A percentile compares a stretch with the other conserved stretches of the same genome.
Evolutionary conservation across 2,329 filamentous ascomycete genomes (phyloP).

Genomic region (Bipolaris victoriae): DNA sequence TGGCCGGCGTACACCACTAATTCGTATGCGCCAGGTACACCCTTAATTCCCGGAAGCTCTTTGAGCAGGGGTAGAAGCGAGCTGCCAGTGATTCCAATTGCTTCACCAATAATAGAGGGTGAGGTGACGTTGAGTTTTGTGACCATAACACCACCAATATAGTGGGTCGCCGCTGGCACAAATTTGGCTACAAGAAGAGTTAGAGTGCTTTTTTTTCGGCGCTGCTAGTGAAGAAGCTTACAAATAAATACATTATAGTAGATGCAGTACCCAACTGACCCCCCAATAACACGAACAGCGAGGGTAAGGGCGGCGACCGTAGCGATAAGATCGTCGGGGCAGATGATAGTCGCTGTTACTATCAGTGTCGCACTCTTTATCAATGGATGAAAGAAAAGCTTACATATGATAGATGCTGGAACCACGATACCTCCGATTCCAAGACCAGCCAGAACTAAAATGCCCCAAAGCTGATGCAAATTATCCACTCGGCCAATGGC

Average conservation of each 20-base stretch:
- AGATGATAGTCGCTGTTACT: conserved; percentile 65
- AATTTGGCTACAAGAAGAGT: conserved; percentile 23
- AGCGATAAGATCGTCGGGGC: conserved; percentile 71
- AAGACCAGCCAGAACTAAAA: conserved; percentile 65
- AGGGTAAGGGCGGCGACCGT: conserved; percentile 71
- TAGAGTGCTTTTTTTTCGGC: neutral
- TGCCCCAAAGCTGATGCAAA: conserved; percentile 60
- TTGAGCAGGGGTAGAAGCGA: conserved; percentile 56
- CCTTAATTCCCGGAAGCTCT: conserved; percentile 54
- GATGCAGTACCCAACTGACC: conserved; percentile 66
- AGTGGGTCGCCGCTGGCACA: conserved; percentile 30
- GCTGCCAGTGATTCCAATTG: conserved; percentile 51
- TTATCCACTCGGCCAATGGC: conserved; percentile 60
- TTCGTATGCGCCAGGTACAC: conserved; percentile 44
- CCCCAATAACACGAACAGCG: conserved; percentile 70
- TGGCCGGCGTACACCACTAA: conserved; percentile 61
- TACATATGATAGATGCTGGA: conserved; percentile 67
- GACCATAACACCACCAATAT: conserved; percentile 50
- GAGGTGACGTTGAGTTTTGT: conserved; percentile 58
- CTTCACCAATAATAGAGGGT: conserved; percentile 57
- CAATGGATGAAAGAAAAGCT: neutral
- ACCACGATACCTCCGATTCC: conserved; percentile 73
- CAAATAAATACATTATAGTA: conserved; percentile 49
- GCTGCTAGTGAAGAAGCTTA: neutral
- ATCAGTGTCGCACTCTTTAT: conserved; percentile 3